Evolutionary conservation across 768 basidiomycete species (phyloP).

Genomic region (Botryobasidium botryosum): DNA sequence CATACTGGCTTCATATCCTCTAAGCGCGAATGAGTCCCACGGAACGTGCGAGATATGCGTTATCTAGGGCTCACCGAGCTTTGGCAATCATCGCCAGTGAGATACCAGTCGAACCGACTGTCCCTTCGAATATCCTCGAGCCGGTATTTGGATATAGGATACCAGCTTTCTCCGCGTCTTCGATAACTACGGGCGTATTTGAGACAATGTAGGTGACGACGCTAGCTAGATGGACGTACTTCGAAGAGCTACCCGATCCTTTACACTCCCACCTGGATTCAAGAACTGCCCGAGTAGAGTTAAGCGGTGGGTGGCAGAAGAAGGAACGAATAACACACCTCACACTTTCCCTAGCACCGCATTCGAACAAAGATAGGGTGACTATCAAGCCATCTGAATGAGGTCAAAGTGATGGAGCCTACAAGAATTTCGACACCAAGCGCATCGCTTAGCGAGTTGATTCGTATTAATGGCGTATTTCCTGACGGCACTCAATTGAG

Average conservation of each 20-base stretch:
- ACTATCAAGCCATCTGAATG: too few species aligned
- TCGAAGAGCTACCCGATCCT: slow-evolving; percentile 88
- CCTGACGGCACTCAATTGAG: slow-evolving; percentile 29
- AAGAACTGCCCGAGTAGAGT: slow-evolving; percentile 40
- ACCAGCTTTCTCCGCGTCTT: slow-evolving; percentile 77
- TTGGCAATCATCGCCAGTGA: slow-evolving; percentile 86
- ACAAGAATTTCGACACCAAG: slow-evolving; percentile 82
- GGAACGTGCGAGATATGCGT: background rate
- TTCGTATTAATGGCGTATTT: slow-evolving; percentile 84
- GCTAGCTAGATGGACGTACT: slow-evolving; percentile 31
- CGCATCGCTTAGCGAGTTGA: slow-evolving; percentile 79
- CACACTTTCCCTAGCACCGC: slow-evolving; percentile 69
- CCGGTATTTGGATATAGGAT: slow-evolving; percentile 71
- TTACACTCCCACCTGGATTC: slow-evolving; percentile 95
- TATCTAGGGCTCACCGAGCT: slow-evolving; percentile 42
- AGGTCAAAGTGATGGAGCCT: slow-evolving; percentile 8
- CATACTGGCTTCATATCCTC: slow-evolving; percentile 79
- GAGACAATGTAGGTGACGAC: background rate
- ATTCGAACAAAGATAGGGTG: too few species aligned
- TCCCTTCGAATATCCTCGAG: slow-evolving; percentile 92
- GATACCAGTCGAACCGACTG: slow-evolving; percentile 90
- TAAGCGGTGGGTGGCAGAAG: background rate
- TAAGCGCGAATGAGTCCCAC: slow-evolving; percentile 21
- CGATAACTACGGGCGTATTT: slow-evolving; percentile 62
- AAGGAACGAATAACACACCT: slow-evolving; percentile 31